Base-by-base conservation (phyloP, 768 basidiomycete species). In the Boletus eberwhitei region DNA sequence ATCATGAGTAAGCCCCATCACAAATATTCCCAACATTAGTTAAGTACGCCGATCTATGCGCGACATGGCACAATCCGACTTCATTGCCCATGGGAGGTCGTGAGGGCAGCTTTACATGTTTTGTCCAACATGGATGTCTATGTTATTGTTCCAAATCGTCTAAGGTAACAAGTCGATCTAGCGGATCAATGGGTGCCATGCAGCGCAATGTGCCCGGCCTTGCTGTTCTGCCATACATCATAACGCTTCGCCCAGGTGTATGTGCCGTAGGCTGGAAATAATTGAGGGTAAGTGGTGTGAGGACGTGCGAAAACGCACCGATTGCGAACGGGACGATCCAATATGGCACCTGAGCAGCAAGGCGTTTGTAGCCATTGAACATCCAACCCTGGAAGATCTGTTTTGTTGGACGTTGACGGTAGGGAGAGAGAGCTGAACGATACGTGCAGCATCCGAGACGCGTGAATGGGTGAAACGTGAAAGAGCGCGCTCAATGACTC, bases 291-390 rank as follows among this genome's bases (percentile, higher is more conserved):
- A n/a, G 44, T 5, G 34, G 22, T 13, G 19, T 38, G 26, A 35
- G 48, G 19, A 41, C 29, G 12, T 31, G 12, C 16, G 21, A 43
- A 36, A 34, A 81, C 90, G 66, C 48, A 95, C 93, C 92, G 49
- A 84, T 61, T 40, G 78, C 84, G 61, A 94, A 80, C 17, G 94
- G 93, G 57, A 92, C 69, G 49, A 82, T 76, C 73, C 88, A 90
- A 76, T 93, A 94, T 39, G 90, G 75, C 32, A 83, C 75, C 67
- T 94, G 88, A 53, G 77, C 77, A 38, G 84, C 82, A 48, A 93
- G 70, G 58, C 94, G 85, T 50, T 79, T 80, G 78, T 86, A 89
- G 36, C 92, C 93, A 73, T 93, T 93, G 81, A 93, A 91, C 62
- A 93, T 68, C 78, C 90, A 96, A 60, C 73, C 82, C 52, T 79